Evolutionary conservation across 2,329 filamentous ascomycete species (phyloP).

Genomic region (Colletotrichum brevisporum): DNA sequence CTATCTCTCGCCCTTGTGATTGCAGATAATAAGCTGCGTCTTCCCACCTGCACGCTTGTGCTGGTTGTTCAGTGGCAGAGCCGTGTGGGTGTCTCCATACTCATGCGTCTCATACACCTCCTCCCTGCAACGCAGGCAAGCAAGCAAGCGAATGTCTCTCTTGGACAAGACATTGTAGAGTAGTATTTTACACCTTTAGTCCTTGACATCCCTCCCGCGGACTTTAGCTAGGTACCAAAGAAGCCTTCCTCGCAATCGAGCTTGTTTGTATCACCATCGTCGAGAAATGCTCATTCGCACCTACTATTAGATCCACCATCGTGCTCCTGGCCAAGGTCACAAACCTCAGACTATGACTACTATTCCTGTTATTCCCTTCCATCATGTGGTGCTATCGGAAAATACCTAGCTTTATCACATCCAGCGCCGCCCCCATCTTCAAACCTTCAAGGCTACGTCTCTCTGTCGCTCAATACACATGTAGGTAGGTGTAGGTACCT

Average conservation of each 20-base stretch:
- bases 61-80: conserved; percentile 23
- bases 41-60: conserved; percentile 26
- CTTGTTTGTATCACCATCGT: conserved; percentile 19
- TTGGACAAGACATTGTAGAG: neutral
- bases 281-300: neutral
- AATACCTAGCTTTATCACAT: conserved; percentile 10
- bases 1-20: neutral
- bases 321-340: conserved; percentile 5
- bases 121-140: neutral
- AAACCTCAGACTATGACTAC: conserved; percentile 11
- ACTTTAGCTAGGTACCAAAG: neutral
- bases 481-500: too few relatives aligned
- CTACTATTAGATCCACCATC: conserved; percentile 25
- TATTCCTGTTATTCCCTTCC: conserved; percentile 36
- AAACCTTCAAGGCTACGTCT: too few relatives aligned
- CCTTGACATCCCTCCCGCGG: too few relatives aligned
- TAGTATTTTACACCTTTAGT: too few relatives aligned
- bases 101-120: conserved; percentile 6
- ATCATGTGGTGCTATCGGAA: conserved; percentile 14
- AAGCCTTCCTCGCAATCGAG: conserved; percentile 10
- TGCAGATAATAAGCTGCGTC: conserved; percentile 2
- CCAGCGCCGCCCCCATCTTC: neutral
- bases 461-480: too few relatives aligned
- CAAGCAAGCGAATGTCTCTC: conserved; percentile 16
- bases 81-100: neutral